Conservation (phyloP, 2,329 filamentous ascomycete species). For the Sarocladiaceae sp. region DNA sequence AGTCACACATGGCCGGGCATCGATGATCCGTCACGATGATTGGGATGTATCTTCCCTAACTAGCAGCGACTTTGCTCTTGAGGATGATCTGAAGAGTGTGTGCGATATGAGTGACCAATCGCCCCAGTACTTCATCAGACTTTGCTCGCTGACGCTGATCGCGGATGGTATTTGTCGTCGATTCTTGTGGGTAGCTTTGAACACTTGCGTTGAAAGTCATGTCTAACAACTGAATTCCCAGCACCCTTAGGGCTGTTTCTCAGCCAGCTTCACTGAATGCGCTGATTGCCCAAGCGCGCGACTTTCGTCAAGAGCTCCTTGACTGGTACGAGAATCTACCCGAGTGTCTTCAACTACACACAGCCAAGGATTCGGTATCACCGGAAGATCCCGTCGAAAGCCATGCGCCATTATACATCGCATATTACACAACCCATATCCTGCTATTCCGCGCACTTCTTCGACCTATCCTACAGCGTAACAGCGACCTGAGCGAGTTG, state of each 20-base stretch:
- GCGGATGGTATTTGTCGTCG: conserved; percentile 10
- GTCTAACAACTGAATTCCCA: background rate
- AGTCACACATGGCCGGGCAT: conserved; percentile 14
- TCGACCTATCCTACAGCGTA: conserved; percentile 11
- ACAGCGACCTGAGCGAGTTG: background rate
- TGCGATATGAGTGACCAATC: background rate
- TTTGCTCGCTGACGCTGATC: conserved; percentile 14
- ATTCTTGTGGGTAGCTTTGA: conserved; percentile 13
- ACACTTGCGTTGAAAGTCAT: background rate
- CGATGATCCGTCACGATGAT: conserved; percentile 15
- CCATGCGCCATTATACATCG: conserved; percentile 12
- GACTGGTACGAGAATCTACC: conserved; percentile 13
- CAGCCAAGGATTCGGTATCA: background rate
- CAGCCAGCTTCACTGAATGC: conserved; percentile 9
- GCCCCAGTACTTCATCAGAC: conserved; percentile 12
- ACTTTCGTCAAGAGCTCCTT: conserved; percentile 11
- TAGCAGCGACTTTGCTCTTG: conserved; percentile 10
- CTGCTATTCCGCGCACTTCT: conserved; percentile 13
- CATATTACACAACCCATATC: conserved; percentile 13
- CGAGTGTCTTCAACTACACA: conserved; percentile 9
- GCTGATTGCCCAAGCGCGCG: conserved; percentile 9
- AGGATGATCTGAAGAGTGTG: background rate
- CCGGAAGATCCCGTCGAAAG: conserved; percentile 9
- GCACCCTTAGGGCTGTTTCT: conserved; percentile 14
- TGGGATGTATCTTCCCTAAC: conserved; percentile 14